phyloP scores from a whole-genome alignment of 1,284 basidiomycete species.

The Microbotryomycetes sp. region DNA sequence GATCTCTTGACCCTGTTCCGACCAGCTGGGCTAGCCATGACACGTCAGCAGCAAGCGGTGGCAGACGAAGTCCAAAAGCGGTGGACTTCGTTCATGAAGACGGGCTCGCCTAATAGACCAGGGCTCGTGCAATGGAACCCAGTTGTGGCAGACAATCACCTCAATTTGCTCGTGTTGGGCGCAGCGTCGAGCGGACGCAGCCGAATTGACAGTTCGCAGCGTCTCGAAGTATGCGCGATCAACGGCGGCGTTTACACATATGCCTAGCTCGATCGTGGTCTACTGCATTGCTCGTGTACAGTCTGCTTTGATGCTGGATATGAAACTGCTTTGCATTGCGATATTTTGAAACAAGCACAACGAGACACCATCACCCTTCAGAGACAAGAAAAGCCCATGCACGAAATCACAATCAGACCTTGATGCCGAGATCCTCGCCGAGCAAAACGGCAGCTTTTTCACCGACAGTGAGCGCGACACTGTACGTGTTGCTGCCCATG shows the following conservation, averaged over 20 bases:
- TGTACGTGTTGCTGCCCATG: slow-evolving; percentile 49
- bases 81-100: slow-evolving; percentile 23
- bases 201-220: slow-evolving; percentile 5
- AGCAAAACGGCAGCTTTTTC: slow-evolving; percentile 50
- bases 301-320: no score
- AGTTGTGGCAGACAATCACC: slow-evolving; percentile 6
- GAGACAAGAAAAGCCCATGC: no score
- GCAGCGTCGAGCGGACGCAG: background rate
- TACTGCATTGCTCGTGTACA: no score
- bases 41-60: slow-evolving; percentile 7
- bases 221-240: slow-evolving; percentile 9
- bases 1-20: slow-evolving; percentile 27
- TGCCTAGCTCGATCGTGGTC: no score
- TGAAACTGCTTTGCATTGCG: no score
- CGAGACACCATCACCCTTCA: no score
- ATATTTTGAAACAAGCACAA: no score
- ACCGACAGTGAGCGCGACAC: slow-evolving; percentile 48
- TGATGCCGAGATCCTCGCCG: slow-evolving; percentile 44
- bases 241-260: background rate
- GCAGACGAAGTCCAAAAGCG: slow-evolving; percentile 20
- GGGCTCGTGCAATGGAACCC: slow-evolving; percentile 4
- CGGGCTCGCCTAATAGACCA: slow-evolving; percentile 21
- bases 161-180: slow-evolving; percentile 20
- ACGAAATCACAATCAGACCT: no score
- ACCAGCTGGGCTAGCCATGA: background rate